Evolutionary conservation across 2,329 filamentous ascomycete species (phyloP).

Genomic region (Coleophoma eucalyptorum): DNA sequence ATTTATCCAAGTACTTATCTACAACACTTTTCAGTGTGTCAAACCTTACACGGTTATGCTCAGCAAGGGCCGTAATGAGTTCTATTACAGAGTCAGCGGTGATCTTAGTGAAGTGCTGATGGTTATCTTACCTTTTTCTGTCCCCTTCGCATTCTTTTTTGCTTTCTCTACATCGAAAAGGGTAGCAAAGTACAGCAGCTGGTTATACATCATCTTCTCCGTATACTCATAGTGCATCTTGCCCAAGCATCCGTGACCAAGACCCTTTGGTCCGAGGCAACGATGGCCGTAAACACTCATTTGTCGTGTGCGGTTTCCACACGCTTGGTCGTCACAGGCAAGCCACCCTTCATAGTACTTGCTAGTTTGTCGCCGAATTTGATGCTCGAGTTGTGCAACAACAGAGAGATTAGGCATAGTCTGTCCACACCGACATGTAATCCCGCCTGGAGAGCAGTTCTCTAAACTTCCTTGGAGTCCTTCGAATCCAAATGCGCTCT

Average conservation of each 20-base stretch:
- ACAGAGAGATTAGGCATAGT: conserved; percentile 68
- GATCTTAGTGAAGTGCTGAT: background rate
- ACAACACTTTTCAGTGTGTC: conserved; percentile 72
- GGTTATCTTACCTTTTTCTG: conserved; percentile 34
- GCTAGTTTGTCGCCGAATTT: conserved; percentile 73
- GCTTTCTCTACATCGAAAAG: conserved; percentile 91
- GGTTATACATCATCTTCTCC: conserved; percentile 92
- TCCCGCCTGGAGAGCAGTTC: conserved; percentile 67
- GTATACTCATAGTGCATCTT: conserved; percentile 84
- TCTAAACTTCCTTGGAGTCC: conserved; percentile 60
- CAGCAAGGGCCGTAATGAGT: conserved; percentile 63
- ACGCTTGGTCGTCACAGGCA: conserved; percentile 83
- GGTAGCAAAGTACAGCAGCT: conserved; percentile 80
- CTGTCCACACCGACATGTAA: conserved; percentile 70
- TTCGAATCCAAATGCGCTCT: conserved; percentile 67
- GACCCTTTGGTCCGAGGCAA: conserved; percentile 82
- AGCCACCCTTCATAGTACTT: conserved; percentile 93
- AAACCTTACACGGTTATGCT: conserved; percentile 80
- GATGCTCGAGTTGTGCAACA: conserved; percentile 81
- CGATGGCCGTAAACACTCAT: conserved; percentile 90
- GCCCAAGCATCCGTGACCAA: conserved; percentile 79
- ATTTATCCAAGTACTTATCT: conserved; percentile 82
- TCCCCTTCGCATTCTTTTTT: conserved; percentile 45
- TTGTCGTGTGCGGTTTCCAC: conserved; percentile 81
- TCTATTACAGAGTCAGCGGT: conserved; percentile 26